Conservation (phyloP, 257 asterid genomes). For the Cruciata laevipes region DNA sequence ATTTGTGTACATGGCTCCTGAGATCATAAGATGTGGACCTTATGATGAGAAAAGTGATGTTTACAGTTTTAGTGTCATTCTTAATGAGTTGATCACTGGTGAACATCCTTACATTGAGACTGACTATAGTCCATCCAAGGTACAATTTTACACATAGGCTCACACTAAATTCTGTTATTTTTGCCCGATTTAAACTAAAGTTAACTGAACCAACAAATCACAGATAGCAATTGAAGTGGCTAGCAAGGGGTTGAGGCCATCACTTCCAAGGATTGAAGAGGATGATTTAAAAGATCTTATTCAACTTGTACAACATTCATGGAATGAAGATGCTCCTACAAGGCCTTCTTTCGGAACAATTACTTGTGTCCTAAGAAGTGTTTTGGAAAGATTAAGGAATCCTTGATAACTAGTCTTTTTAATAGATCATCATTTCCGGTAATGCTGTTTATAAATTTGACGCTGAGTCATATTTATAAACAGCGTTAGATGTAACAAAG, state of each 20-base stretch:
- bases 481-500: too few species aligned
- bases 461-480: too few species aligned
- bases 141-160: neutral
- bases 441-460: neutral
- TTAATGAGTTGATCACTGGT: constrained; percentile 59
- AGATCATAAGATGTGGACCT: constrained; percentile 52
- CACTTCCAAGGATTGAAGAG: constrained; percentile 27
- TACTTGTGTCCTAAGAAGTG: constrained; percentile 35
- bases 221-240: constrained; percentile 79
- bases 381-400: constrained; percentile 22
- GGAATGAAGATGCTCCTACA: constrained; percentile 50
- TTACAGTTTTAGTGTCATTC: constrained; percentile 55
- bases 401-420: neutral
- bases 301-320: constrained; percentile 38
- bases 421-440: neutral
- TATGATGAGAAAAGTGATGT: constrained; percentile 75
- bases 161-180: neutral
- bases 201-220: neutral
- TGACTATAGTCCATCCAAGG: constrained; percentile 30
- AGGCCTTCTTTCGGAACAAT: constrained; percentile 54
- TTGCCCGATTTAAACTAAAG: neutral
- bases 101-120: constrained; percentile 62
- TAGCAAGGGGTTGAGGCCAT: constrained; percentile 59
- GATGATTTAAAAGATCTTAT: constrained; percentile 25
- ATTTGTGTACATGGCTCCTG: constrained; percentile 82